These are phyloP conservation scores for Cruciata laevipes DNA, from an alignment of 257 asterid genomes.

Conservation along the genomic window DNA sequence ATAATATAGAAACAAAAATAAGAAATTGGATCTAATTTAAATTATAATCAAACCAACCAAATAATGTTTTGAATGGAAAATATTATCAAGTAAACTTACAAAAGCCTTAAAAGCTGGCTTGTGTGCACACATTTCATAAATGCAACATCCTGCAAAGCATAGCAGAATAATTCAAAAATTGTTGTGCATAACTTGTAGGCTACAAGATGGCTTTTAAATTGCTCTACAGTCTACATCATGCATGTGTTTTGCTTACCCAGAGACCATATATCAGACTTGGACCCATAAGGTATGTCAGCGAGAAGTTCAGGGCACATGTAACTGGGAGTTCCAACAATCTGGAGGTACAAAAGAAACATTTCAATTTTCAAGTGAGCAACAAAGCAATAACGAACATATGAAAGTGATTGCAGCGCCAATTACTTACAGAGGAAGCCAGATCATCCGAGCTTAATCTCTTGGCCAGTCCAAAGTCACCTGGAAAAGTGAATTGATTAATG, in stretches of 20 bases:
- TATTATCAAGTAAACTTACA: constrained; percentile 46
- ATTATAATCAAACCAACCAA: not conserved
- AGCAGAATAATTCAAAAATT: constrained; percentile 15
- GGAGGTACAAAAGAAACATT: constrained; percentile 19
- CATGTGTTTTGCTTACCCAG: constrained; percentile 46
- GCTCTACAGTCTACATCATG: not conserved
- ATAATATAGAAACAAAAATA: too few species aligned
- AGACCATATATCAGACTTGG: constrained; percentile 93
- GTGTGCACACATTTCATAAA: constrained; percentile 82
- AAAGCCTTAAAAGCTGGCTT: constrained; percentile 97
- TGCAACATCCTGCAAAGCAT: constrained; percentile 76
- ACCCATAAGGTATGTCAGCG: constrained; percentile 91
- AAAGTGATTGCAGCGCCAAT: constrained; percentile 14
- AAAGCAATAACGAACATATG: constrained; percentile 10
- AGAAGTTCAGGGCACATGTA: constrained; percentile 98
- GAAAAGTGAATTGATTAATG: constrained; percentile 4
- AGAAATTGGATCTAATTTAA: too few species aligned
- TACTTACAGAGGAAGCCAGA: constrained; percentile 83
- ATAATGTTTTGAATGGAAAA: not conserved
- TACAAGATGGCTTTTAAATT: not conserved
- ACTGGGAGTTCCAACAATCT: constrained; percentile 97
- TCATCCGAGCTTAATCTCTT: constrained; percentile 80
- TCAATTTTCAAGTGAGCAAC: constrained; percentile 9
- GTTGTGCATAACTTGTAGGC: not conserved
- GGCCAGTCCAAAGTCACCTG: constrained; percentile 98